Evolutionary conservation across 2,329 filamentous ascomycete genomes (phyloP), one percentile per base, ranked within the genome.

Genomic region (Neophaeococcomyces aloes): DNA sequence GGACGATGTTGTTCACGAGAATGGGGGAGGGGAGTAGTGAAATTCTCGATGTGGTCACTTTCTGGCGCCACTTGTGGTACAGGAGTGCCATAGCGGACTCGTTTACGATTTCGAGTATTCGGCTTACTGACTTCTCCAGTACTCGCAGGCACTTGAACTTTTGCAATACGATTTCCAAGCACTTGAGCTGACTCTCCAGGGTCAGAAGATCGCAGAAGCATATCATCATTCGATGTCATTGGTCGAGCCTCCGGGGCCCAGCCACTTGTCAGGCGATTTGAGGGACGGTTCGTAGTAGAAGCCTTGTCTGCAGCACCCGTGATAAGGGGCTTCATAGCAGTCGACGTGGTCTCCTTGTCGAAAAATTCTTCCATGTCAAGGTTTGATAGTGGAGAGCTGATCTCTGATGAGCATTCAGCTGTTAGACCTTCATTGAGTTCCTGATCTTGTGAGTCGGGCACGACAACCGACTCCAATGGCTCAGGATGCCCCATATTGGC

Each of bases 161-260:
- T 15, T 15, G 39, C 25, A 11, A 5, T 29, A 8, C 4, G 19
- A 21, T 34, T 21, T 25, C 21, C 25, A n/a, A 8, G 7, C 30
- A 10, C 5, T 13, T 30, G 31, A n/a, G 17, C 18, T 34, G 21
- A 32, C 8, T 19, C 25, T 18, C 14, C 27, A 33, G n/a, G 15
- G n/a, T 42, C 39, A 4, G 30, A 27, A 17, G 39, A 35, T 25
- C 39, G 39, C 14, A 42, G 39, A 7, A 42, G 39, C 39, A 42
- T 42, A 13, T 42, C 39, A 7, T 23, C 30, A 29, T 29, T 35
- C 5, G 39, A 34, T n/a, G 39, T 35, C 8, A 13, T 31, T 15
- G 39, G 39, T n/a, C 31, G 39, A 15, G 14, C 14, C 7, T 33
- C 13, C 10, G 31, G 14, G 10, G 6, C 38, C 17, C 19, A 7